These are phyloP conservation scores for Tolypocladium album DNA, from an alignment of 2,329 filamentous ascomycete species.

Conservation along the genomic window DNA sequence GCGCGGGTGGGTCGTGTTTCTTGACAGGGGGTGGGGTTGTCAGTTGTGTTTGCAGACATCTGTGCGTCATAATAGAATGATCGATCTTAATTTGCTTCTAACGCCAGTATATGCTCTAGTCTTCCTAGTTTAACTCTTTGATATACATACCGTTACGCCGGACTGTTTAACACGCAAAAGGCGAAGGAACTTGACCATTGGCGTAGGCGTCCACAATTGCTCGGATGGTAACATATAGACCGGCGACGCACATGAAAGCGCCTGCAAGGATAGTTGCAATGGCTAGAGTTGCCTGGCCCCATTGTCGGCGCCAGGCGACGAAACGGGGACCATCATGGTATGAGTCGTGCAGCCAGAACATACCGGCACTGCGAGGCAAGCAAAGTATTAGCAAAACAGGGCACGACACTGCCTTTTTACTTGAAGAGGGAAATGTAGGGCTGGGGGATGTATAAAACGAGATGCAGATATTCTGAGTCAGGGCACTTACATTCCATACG, in stretches of 20 bases:
- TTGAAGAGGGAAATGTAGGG: background rate
- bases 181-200: slow-evolving; percentile 3
- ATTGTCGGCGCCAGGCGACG: slow-evolving; percentile 23
- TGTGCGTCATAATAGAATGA: too few species aligned
- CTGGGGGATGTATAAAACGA: too few species aligned
- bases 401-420: too few species aligned
- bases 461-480: too few species aligned
- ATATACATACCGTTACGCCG: too few species aligned
- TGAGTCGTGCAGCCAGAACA: slow-evolving; percentile 39
- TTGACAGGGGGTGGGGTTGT: too few species aligned
- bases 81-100: too few species aligned
- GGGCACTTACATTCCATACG: slow-evolving; percentile 29
- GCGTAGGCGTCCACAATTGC: slow-evolving; percentile 12
- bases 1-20: too few species aligned
- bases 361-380: slow-evolving; percentile 22
- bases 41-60: too few species aligned
- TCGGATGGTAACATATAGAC: slow-evolving; percentile 37
- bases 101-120: too few species aligned
- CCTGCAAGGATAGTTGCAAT: slow-evolving; percentile 31
- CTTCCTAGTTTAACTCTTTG: too few species aligned
- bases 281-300: slow-evolving; percentile 26
- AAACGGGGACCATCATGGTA: slow-evolving; percentile 30
- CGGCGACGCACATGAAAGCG: slow-evolving; percentile 36
- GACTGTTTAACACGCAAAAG: slow-evolving; percentile 5
- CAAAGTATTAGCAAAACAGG: background rate